Conservation (phyloP, 208 protist species). For the Novymonas esmeraldas region DNA sequence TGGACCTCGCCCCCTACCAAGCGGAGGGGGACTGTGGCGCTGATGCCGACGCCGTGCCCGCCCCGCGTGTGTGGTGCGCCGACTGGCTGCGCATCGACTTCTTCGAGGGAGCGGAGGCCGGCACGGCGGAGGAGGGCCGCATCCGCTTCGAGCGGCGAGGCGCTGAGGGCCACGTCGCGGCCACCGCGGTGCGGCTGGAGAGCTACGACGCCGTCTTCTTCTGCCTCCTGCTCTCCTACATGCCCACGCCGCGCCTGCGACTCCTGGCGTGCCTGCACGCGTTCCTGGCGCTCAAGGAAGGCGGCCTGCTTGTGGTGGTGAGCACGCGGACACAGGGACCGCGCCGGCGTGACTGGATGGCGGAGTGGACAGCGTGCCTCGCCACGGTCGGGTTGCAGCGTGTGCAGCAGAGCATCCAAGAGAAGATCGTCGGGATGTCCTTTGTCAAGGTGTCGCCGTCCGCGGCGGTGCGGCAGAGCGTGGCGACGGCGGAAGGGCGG, state of each 20-base stretch:
- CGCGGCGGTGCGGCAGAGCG: conserved; percentile 20
- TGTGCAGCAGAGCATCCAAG: conserved; percentile 63
- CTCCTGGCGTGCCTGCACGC: conserved; percentile 81
- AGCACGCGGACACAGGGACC: conserved; percentile 86
- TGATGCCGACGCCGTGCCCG: not conserved
- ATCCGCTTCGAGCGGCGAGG: conserved; percentile 1
- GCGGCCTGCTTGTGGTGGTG: conserved; percentile 79
- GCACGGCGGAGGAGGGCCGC: conserved; percentile 14
- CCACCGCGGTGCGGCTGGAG: conserved; percentile 26
- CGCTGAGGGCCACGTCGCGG: not conserved
- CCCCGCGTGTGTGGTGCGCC: conserved; percentile 30
- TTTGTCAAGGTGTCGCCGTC: conserved; percentile 45
- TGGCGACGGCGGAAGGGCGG: conserved; percentile 25
- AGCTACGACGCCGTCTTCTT: conserved; percentile 81
- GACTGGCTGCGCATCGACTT: conserved; percentile 77
- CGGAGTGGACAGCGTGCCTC: conserved; percentile 68
- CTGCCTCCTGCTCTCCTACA: conserved; percentile 86
- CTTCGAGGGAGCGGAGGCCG: conserved; percentile 15
- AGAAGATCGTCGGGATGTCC: conserved; percentile 75
- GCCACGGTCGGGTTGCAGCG: conserved; percentile 68
- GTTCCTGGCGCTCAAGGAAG: conserved; percentile 66
- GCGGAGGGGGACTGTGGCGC: not conserved
- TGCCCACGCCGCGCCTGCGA: conserved; percentile 75
- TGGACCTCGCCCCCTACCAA: conserved; percentile 72
- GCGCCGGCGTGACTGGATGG: conserved; percentile 56